Conservation (phyloP, 2,329 filamentous ascomycete species). For the Colletotrichum eremochloae region DNA sequence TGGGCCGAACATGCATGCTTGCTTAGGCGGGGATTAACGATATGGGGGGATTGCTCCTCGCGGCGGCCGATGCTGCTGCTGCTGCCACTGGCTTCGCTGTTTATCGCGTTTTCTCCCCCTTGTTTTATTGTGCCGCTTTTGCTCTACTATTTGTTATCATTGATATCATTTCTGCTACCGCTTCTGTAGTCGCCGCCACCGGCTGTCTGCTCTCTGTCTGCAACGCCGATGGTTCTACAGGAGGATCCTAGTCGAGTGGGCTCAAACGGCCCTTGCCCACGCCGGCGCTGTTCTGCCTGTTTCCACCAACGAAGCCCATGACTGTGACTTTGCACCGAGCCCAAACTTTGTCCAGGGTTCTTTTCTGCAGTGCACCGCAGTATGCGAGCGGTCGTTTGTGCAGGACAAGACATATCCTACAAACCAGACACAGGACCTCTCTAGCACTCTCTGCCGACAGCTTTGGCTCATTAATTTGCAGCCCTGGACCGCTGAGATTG, state of each 20-base stretch:
- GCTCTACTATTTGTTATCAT: background rate
- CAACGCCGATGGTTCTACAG: slow-evolving; percentile 27
- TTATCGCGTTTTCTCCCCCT: too few relatives aligned
- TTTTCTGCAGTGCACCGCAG: background rate
- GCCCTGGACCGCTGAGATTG: slow-evolving; percentile 25
- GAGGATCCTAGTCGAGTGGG: background rate
- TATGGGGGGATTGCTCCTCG: slow-evolving; percentile 5
- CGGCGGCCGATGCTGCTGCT: background rate
- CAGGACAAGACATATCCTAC: background rate
- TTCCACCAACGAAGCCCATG: slow-evolving; percentile 13
- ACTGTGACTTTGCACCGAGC: slow-evolving; percentile 13
- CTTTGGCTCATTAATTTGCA: slow-evolving; percentile 26
- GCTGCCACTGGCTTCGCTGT: background rate
- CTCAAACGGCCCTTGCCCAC: background rate
- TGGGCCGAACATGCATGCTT: slow-evolving; percentile 6
- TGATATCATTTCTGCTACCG: background rate
- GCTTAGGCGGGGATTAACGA: slow-evolving; percentile 13
- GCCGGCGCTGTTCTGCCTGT: slow-evolving; percentile 8
- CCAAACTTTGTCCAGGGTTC: background rate
- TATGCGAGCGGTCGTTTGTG: background rate
- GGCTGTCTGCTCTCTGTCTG: slow-evolving; percentile 21
- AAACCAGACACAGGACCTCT: background rate
- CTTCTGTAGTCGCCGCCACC: slow-evolving; percentile 1
- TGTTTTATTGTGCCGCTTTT: too few relatives aligned
- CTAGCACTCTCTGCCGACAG: slow-evolving; percentile 6